Evolutionary conservation across 164 flowering plant species (phyloP), one percentile per base, ranked within the genome.

Genomic region (Macadamia integrifolia): DNA sequence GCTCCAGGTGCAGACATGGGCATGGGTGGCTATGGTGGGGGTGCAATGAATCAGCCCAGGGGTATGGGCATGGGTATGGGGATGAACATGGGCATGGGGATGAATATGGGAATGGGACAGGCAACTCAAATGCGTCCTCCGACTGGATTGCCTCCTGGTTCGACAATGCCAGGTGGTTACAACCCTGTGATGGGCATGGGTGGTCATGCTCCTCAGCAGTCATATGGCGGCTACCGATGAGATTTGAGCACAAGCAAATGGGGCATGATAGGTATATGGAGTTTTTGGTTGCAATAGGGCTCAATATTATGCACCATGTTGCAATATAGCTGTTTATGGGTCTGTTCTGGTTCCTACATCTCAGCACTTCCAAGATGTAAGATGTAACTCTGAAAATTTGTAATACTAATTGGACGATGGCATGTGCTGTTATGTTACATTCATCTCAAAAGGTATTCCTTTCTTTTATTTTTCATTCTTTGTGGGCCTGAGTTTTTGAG

Each of bases 191-290:
- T 87, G 91, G 94, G 96, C 8, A 15, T 73, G 14, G 90, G 89
- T 67, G 87, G 85, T 29, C 88, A 82, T 80, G 71, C 72, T 58
- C 98, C 72, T 58, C 98, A 88, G 71, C 92, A 85, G 59, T 90
- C 89, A 50, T 89, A 90, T 67, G 88, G 91, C 23, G 91, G 94
- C 28, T 92, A 92, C 53, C 66, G 89, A 77, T 93, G 74, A 85
- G 67, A 50, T 69, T 46, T 53, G 29, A 30, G 1, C 8, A 11
- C 17, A 18, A 46, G 28, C 49, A 46, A 29, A 46, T 1, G 3
- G n/a, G 13, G 7, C 12, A 18, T 28, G n/a, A 55, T 6, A 43
- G 15, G 18, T 28, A 50, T n/a, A 53, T 57, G 29, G 40, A 35
- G n/a, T 30, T 61, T 30, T 17, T 46, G 5, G 49, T 31, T 48